Evolutionary conservation across 129 eudicot species (phyloP), one percentile per base, ranked within the genome.

Genomic region (Kitagawia praeruptora): DNA sequence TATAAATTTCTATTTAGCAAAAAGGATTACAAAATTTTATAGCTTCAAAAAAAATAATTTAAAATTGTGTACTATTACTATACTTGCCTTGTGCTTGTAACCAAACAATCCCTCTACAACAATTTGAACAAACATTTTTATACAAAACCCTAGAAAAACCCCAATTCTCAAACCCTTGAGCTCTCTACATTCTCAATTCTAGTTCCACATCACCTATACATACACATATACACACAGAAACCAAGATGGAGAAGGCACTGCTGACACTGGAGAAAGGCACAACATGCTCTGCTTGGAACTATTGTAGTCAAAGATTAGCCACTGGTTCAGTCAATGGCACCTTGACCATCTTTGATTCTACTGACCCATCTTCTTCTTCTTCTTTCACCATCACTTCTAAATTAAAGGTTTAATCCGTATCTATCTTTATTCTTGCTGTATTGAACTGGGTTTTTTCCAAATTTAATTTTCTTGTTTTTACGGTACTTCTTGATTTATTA

Each of bases 341-440:
- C 2, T 79, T 96, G 69, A 67, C 89, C 56, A 88, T 92, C 54
- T 88, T 81, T 81, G 97, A 90, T 80, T 78, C 99, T 0, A 58
- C 75, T 63, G 96, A 95, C 84, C 91, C 95, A 12, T 88, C 93
- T 86, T 95, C 97, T 80, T 90, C 97, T 80, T 90, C 97, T 4
- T 66, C 80, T 23, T 90, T 89, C 83, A 76, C 79, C 31, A 76
- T 80, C 61, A 84, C 91, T 48, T 89, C 81, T 6, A 88, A 76
- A 83, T 83, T 82, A 73, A 90, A 87, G 97, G 99, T 96, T 76
- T 12, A n/a, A 1, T 72, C 16, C 1, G 4, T 46, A 6, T 18
- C 12, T 64, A 15, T 64, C 16, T 64, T 64, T 28, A 27, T 66
- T 15, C 40, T 27, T 66, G 72, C 41, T 66, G 41, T 66, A 13